Evolutionary conservation across 352 stramenopile species (phyloP).

Genomic region (Phytophthora pistaciae): DNA sequence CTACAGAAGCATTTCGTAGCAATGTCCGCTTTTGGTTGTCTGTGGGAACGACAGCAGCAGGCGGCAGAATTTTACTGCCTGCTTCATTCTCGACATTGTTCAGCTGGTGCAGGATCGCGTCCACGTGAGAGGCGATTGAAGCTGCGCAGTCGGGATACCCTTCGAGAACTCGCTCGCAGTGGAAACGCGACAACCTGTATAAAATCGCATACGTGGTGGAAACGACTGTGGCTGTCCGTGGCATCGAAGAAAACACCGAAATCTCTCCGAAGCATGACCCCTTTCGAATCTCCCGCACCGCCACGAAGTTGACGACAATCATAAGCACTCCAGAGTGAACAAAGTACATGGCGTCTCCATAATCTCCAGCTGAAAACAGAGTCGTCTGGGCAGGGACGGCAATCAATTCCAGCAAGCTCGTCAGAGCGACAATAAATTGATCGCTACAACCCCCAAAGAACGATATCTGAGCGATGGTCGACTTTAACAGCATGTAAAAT

Average conservation of each 20-base stretch:
- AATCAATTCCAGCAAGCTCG: constrained; percentile 63
- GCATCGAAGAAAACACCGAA: constrained; percentile 63
- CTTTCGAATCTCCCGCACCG: constrained; percentile 71
- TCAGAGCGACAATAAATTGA: constrained; percentile 60
- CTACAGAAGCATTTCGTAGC: constrained; percentile 2
- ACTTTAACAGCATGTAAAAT: constrained; percentile 46
- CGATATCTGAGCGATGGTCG: constrained; percentile 50
- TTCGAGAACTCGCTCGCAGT: constrained; percentile 54
- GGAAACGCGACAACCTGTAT: constrained; percentile 65
- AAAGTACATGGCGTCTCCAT: constrained; percentile 75
- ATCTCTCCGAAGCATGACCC: constrained; percentile 69
- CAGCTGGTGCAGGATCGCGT: constrained; percentile 14
- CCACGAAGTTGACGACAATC: constrained; percentile 55
- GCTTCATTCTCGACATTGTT: neutral
- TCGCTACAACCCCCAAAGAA: constrained; percentile 62
- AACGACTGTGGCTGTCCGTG: constrained; percentile 56
- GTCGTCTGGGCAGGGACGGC: constrained; percentile 59
- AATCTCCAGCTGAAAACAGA: constrained; percentile 59
- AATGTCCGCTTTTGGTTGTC: neutral
- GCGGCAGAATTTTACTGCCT: neutral
- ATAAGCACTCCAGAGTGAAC: constrained; percentile 68
- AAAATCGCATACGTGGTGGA: constrained; percentile 67
- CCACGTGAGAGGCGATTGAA: constrained; percentile 29
- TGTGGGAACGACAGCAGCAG: neutral
- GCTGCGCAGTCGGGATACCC: constrained; percentile 49